Conservation (phyloP, 495 filamentous ascomycete species). For the Daldinia bambusicola region DNA sequence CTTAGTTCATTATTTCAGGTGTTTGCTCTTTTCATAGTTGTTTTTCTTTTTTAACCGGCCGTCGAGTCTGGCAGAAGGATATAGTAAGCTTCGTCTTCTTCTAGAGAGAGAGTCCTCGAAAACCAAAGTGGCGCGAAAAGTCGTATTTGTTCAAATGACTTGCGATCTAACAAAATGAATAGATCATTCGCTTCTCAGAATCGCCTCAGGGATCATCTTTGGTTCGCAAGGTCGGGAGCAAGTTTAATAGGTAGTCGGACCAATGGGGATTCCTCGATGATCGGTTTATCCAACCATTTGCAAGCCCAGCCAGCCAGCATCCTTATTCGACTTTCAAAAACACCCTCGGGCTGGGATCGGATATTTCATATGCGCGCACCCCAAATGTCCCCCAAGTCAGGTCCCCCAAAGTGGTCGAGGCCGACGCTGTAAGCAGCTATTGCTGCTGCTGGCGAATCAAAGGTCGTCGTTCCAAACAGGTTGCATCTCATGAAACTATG, state of each 20-base stretch:
- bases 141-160: not conserved
- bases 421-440: conserved; percentile 7
- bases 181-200: not conserved
- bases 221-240: not conserved
- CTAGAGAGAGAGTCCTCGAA: not conserved
- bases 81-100: conserved; percentile 7
- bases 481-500: conserved; percentile 28
- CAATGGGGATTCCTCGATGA: not conserved
- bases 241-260: not conserved
- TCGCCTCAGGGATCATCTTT: not conserved
- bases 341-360: conserved; percentile 15
- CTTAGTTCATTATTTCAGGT: not conserved
- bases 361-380: conserved; percentile 25
- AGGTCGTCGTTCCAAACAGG: conserved; percentile 23
- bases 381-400: not conserved
- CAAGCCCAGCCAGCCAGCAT: not conserved
- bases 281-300: not conserved
- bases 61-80: conserved; percentile 4
- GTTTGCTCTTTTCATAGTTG: conserved; percentile 2
- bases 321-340: conserved; percentile 6
- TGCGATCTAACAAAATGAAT: not conserved
- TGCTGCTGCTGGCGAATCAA: conserved; percentile 30
- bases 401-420: conserved; percentile 17
- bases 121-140: not conserved
- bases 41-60: not conserved